Percentiles rank a stretch among this genome's conserved stretches.
These are phyloP conservation scores for Parastagonospora avenae DNA, from an alignment of 2,329 filamentous ascomycete species.

Conservation along the genomic window DNA sequence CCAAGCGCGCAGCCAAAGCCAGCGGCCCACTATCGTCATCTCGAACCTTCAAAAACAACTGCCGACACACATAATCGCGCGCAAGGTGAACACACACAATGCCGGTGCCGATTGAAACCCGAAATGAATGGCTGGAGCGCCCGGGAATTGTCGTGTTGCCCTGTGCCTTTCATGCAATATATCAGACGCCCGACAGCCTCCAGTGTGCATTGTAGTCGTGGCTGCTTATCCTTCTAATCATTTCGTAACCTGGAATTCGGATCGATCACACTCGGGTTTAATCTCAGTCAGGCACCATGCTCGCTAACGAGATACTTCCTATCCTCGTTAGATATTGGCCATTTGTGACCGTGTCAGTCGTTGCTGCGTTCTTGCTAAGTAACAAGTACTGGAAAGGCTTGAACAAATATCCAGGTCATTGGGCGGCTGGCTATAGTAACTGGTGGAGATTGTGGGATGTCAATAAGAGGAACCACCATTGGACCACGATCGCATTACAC, in stretches of 20 bases:
- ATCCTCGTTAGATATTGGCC: constrained; percentile 51
- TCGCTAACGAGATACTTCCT: constrained; percentile 43
- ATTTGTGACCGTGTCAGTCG: constrained; percentile 37
- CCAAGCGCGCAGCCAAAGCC: constrained; percentile 12
- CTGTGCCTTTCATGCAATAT: constrained; percentile 1
- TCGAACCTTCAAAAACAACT: constrained; percentile 18
- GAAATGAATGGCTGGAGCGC: not conserved
- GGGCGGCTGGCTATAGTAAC: constrained; percentile 70
- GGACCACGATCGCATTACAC: constrained; percentile 71
- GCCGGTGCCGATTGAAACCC: constrained; percentile 9
- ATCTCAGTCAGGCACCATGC: constrained; percentile 32
- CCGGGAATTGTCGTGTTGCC: not conserved
- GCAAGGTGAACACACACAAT: constrained; percentile 5
- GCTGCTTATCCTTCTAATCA: not conserved
- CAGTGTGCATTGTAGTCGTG: constrained; percentile 7
- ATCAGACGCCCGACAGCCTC: constrained; percentile 8
- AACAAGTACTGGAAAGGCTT: constrained; percentile 62
- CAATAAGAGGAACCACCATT: constrained; percentile 66
- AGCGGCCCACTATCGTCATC: constrained; percentile 14
- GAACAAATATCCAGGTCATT: constrained; percentile 73
- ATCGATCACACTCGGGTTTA: constrained; percentile 5
- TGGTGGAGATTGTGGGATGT: constrained; percentile 78
- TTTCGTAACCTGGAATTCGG: constrained; percentile 12
- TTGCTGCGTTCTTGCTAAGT: constrained; percentile 45
- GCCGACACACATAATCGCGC: constrained; percentile 17